A percentile compares a stretch with the other conserved stretches of the same genome.
Evolutionary conservation across 2,329 filamentous ascomycete species (phyloP).

Genomic region (Cercospora sesami): DNA sequence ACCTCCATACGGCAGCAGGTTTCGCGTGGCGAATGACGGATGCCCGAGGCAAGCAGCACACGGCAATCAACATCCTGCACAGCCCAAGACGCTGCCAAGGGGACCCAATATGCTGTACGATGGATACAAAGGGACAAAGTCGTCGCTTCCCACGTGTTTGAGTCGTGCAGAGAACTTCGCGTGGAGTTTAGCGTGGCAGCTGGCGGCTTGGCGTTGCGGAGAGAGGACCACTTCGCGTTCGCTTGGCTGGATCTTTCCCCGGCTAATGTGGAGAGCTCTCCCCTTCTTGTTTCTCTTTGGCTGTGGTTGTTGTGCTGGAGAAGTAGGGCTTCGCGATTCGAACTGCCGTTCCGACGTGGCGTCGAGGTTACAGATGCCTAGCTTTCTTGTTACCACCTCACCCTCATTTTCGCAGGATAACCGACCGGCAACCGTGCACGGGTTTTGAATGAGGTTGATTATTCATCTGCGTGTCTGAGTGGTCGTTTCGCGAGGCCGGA

Average conservation of each 20-base stretch:
- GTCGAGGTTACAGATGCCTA: background rate
- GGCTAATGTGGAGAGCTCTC: constrained; percentile 5
- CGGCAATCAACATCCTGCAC: constrained; percentile 2
- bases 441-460: background rate
- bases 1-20: background rate
- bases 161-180: background rate
- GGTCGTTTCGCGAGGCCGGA: background rate
- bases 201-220: constrained; percentile 5
- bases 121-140: background rate
- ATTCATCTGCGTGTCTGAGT: background rate
- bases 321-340: background rate
- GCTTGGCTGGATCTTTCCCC: background rate
- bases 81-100: background rate
- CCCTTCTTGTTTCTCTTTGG: background rate
- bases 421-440: background rate
- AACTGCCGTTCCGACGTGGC: background rate
- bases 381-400: background rate
- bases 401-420: background rate
- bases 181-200: background rate
- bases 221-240: background rate
- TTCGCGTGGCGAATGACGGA: constrained; percentile 4
- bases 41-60: background rate
- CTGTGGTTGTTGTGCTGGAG: background rate
- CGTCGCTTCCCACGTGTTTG: background rate
- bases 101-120: background rate